Conservation (phyloP, 2,329 filamentous ascomycete species). For the Arthrobotrys iridis region DNA sequence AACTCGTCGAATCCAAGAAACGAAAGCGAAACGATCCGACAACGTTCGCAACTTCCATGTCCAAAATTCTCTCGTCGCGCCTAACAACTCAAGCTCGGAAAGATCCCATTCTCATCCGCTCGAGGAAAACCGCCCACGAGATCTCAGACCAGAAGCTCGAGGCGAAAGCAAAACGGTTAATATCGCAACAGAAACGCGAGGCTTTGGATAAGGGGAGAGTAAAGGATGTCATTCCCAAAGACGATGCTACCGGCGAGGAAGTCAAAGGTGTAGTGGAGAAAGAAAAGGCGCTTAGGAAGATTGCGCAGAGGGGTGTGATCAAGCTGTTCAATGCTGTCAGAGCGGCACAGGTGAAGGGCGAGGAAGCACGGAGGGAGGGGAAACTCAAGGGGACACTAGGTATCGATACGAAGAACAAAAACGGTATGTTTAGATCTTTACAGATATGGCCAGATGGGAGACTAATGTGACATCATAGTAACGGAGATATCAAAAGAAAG, state of each 20-base stretch:
- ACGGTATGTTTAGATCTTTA: conserved; percentile 61
- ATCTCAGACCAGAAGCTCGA: conserved; percentile 71
- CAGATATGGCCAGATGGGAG: not conserved
- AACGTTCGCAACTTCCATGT: conserved; percentile 91
- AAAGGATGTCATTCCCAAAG: conserved; percentile 76
- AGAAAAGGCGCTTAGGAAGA: conserved; percentile 56
- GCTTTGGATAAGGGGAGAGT: conserved; percentile 87
- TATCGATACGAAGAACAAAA: conserved; percentile 81
- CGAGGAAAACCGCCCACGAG: conserved; percentile 76
- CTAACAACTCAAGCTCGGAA: conserved; percentile 80
- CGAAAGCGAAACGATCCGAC: conserved; percentile 85
- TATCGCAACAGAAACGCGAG: conserved; percentile 81
- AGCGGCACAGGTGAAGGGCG: conserved; percentile 87
- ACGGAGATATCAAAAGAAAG: conserved; percentile 98
- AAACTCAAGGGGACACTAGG: conserved; percentile 80
- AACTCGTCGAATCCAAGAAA: conserved; percentile 64
- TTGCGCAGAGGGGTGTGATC: conserved; percentile 69
- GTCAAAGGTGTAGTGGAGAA: conserved; percentile 67
- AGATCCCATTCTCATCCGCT: conserved; percentile 90
- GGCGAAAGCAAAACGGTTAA: conserved; percentile 78
- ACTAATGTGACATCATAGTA: conserved; percentile 62
- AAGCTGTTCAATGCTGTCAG: conserved; percentile 96
- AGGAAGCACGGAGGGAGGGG: conserved; percentile 76
- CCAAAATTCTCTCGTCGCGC: conserved; percentile 91
- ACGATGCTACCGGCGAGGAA: conserved; percentile 60